Base-by-base conservation (phyloP, 163 green algal species). In the Scenedesmus sp. region DNA sequence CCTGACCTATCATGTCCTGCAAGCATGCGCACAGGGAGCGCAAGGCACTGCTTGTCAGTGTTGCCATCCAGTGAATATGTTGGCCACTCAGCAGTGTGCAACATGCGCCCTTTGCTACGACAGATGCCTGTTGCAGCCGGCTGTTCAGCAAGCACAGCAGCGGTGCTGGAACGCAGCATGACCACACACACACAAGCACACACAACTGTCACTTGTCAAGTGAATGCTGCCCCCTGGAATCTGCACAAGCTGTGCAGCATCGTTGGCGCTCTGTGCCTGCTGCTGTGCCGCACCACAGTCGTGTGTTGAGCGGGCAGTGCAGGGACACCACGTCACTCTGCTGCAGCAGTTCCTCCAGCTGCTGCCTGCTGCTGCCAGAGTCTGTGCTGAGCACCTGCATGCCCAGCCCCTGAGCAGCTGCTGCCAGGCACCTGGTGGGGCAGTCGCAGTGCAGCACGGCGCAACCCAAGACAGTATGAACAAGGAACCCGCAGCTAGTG, bases 381-480 rank as follows among this genome's bases (percentile, higher is more conserved):
- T 53, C 37, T 40, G 90, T 91, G 37, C 22, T 51, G 15, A 95
- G 2, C 46, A 97, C 93, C 42, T 92, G 20, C 95, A 97, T 95
- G 88, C 93, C 93, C 78, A 96, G 79, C 26, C 61, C 93, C 44
- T 88, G 15, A 10, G 91, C 84, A 56, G 87, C 87, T 46, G 51
- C 53, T 59, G 85, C 83, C 43, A 95, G 88, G 83, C 88, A 92
- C 24, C 56, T 61, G 65, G 30, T 30, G 26, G 5, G 30, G 30
- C 30, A 76, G 65, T 37, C 4, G 30, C 30, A 16, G 30, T 40
- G 65, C 65, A 76, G 65, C 26, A 16, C 15, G 2, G 6, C 30
- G 40, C 0, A 37, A 18, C n/a, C n/a, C 26, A 37, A 24, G 30
- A 4, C 65, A 40, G 65, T 37, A n/a, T 40, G 49, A 12, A 56